Evolutionary conservation across 352 stramenopile genomes (phyloP).

Genomic region (Globisporangium carolinianum): DNA sequence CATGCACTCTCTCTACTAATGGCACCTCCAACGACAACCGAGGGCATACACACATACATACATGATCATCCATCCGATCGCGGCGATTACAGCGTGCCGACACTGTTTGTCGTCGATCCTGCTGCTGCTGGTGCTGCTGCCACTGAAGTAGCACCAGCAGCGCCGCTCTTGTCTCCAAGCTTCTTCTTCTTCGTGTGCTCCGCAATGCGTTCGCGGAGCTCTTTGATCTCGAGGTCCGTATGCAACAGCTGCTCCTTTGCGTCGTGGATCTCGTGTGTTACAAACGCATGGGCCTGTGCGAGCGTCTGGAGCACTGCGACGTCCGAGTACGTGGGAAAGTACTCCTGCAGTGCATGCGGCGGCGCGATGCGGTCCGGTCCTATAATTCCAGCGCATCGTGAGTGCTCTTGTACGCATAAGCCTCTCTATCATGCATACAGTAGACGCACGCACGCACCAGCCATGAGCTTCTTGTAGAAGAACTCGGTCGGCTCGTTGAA

Average conservation of each 20-base stretch:
- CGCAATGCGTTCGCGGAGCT: constrained; percentile 65
- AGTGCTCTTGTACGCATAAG: no score
- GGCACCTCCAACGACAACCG: no score
- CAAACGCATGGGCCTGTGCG: constrained; percentile 71
- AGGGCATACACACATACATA: no score
- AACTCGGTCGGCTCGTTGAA: constrained; percentile 95
- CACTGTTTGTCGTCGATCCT: no score
- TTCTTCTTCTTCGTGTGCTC: constrained; percentile 80
- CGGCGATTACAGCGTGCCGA: no score
- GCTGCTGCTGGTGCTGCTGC: neutral
- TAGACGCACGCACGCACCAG: constrained; percentile 14
- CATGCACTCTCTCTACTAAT: no score
- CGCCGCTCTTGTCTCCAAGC: constrained; percentile 41
- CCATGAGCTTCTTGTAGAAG: constrained; percentile 93
- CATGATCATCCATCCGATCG: no score
- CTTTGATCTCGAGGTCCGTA: constrained; percentile 63
- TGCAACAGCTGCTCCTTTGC: constrained; percentile 64
- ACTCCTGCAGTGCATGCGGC: constrained; percentile 67
- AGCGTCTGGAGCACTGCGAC: constrained; percentile 83
- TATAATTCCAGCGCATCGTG: neutral
- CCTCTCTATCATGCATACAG: neutral
- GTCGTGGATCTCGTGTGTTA: constrained; percentile 65
- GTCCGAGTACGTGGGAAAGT: constrained; percentile 87
- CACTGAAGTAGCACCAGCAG: constrained; percentile 3
- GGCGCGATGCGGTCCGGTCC: constrained; percentile 62